Conservation (phyloP, 768 basidiomycete species). For the Myochromella boudieri region DNA sequence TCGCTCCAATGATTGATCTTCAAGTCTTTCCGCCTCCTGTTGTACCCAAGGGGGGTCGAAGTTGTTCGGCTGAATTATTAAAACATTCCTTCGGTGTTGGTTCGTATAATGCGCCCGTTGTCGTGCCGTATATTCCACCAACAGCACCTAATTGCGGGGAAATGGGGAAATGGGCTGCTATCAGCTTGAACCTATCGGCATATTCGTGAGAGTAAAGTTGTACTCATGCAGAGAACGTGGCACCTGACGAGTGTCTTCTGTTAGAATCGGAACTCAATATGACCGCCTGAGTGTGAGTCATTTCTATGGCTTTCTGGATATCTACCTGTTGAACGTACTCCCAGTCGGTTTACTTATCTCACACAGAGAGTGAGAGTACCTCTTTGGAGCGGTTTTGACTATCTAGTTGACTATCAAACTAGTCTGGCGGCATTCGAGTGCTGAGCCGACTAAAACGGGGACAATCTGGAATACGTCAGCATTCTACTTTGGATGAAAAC, state of each 20-base stretch:
- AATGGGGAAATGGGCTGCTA: conserved; percentile 57
- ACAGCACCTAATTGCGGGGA: conserved; percentile 46
- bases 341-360: conserved; percentile 50
- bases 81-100: conserved; percentile 30
- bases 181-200: conserved; percentile 59
- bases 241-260: background rate
- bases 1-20: conserved; percentile 27
- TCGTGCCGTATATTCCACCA: conserved; percentile 43
- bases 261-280: conserved; percentile 53
- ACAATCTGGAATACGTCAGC: conserved; percentile 61
- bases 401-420: background rate
- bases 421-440: conserved; percentile 71
- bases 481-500: conserved; percentile 6
- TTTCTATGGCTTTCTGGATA: conserved; percentile 15
- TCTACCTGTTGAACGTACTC: background rate
- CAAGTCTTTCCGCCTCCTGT: conserved; percentile 31
- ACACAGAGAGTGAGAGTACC: conserved; percentile 52
- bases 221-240: no score
- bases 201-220: conserved; percentile 32
- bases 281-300: conserved; percentile 47
- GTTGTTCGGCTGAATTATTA: conserved; percentile 24
- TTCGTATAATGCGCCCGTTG: conserved; percentile 26
- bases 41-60: conserved; percentile 21
- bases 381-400: background rate
- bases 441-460: conserved; percentile 57